Base-by-base conservation (phyloP, 805 yeast genomes). In the Ogataea methanolica region DNA sequence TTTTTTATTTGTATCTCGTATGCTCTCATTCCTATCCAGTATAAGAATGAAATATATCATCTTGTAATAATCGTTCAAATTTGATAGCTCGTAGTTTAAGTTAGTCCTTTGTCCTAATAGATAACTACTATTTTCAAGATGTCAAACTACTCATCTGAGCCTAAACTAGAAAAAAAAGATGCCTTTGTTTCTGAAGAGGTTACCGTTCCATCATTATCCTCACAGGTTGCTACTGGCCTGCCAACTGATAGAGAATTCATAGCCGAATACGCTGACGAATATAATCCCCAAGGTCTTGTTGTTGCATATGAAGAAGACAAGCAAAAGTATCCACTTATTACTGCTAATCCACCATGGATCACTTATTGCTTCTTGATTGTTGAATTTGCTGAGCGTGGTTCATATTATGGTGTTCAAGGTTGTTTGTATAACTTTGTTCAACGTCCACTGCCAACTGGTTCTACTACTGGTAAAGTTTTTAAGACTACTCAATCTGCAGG, bases 381-480 rank as follows among this genome's bases (percentile, higher is more conserved):
- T 39, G 82, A 78, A 55, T 73, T 77, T 54, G 78, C 80, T 17
- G 82, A 77, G 61, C 70, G 82, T 65, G 81, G 78, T 45, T 75
- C 80, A 6, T 77, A 76, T 56, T 77, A 74, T 53, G 78, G 80
- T 22, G 68, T 69, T 9, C 56, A 66, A 36, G 74, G 73, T 54
- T 59, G 73, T 41, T 66, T 76, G 46, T 61, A 75, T 31, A 77
- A 77, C 57, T 76, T 76, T 53, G 70, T 76, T 47, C 76, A 73
- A 63, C 69, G 79, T 63, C 76, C 78, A n/a, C 61, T 76, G 41
- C 81, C 82, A 14, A 60, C 58, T 35, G 75, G 75, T 40, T 73
- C 77, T 16, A 71, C 72, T 23, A 69, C 68, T 15, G 74, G 78
- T 41, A 75, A 76, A 49, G 72, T 75, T 19, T 36, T 42, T n/a